These are phyloP conservation scores for Colletotrichum sp. DNA, from an alignment of 2,329 filamentous ascomycete species.

Conservation along the genomic window DNA sequence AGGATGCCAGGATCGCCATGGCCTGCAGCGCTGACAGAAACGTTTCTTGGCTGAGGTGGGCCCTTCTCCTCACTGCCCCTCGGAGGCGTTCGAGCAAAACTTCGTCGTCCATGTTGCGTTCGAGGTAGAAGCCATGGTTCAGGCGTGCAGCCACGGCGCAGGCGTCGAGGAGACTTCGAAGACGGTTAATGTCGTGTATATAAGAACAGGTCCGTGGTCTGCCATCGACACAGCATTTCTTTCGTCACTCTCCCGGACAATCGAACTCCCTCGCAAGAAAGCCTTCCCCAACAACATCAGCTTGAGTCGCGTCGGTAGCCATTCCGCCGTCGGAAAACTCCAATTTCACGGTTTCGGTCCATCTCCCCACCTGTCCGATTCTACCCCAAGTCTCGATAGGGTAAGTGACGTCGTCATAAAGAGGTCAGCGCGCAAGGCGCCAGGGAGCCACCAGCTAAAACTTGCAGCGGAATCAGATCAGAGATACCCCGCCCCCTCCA, in stretches of 20 bases:
- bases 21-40: constrained; percentile 16
- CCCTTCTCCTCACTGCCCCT: background rate
- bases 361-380: constrained; percentile 4
- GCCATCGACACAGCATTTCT: background rate
- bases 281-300: background rate
- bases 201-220: background rate
- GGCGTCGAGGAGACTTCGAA: background rate
- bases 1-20: background rate
- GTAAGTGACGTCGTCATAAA: constrained; percentile 19
- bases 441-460: constrained; percentile 12
- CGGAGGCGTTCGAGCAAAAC: background rate
- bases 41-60: background rate
- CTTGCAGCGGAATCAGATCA: constrained; percentile 4
- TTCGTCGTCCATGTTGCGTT: background rate
- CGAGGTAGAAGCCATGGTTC: background rate
- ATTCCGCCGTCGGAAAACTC: constrained; percentile 2
- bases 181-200: background rate
- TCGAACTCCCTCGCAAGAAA: background rate
- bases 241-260: background rate
- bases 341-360: constrained; percentile 4
- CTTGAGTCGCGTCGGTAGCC: background rate
- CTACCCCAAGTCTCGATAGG: constrained; percentile 1
- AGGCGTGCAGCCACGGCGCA: background rate
- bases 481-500: constrained; percentile 14
- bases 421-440: constrained; percentile 9